A percentile compares a stretch with the other conserved stretches of the same genome.
Evolutionary conservation across 2,329 filamentous ascomycete genomes (phyloP).

Genomic region (Pseudocercospora pini-densiflorae): DNA sequence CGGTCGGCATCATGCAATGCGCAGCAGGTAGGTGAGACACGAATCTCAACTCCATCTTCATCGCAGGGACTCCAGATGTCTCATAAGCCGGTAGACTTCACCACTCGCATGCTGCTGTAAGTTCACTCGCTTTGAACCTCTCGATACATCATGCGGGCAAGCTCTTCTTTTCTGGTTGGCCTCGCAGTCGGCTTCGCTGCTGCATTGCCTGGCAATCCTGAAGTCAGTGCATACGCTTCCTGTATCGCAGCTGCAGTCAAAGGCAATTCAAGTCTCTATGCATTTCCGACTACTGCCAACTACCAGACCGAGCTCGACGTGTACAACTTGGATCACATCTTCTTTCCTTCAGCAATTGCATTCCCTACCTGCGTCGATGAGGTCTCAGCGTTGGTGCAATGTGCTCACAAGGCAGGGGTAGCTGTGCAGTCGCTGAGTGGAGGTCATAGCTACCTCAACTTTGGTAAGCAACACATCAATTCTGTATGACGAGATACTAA

Average conservation of each 20-base stretch:
- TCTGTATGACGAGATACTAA: background rate
- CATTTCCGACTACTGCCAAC: constrained; percentile 12
- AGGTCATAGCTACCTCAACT: constrained; percentile 24
- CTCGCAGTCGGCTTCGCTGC: constrained; percentile 7
- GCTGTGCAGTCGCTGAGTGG: constrained; percentile 20
- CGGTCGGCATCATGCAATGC: background rate
- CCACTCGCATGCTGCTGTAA: background rate
- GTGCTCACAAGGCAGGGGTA: constrained; percentile 8
- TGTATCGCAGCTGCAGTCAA: constrained; percentile 20
- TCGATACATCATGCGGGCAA: constrained; percentile 1
- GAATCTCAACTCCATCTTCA: background rate
- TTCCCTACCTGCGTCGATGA: constrained; percentile 13
- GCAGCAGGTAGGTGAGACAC: background rate
- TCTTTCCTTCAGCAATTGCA: constrained; percentile 19
- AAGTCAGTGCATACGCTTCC: constrained; percentile 6
- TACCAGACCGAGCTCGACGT: constrained; percentile 14
- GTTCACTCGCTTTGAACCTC: constrained; percentile 1
- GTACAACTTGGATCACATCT: constrained; percentile 23
- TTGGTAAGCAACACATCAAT: background rate
- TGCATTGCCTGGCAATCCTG: constrained; percentile 5
- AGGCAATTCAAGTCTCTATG: constrained; percentile 12
- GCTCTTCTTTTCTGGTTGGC: constrained; percentile 1
- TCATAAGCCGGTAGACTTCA: background rate
- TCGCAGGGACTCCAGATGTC: background rate
- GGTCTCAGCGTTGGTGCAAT: constrained; percentile 19